Evolutionary conservation across 352 stramenopile species (phyloP).

Genomic region (Aphanomyces stellatus): DNA sequence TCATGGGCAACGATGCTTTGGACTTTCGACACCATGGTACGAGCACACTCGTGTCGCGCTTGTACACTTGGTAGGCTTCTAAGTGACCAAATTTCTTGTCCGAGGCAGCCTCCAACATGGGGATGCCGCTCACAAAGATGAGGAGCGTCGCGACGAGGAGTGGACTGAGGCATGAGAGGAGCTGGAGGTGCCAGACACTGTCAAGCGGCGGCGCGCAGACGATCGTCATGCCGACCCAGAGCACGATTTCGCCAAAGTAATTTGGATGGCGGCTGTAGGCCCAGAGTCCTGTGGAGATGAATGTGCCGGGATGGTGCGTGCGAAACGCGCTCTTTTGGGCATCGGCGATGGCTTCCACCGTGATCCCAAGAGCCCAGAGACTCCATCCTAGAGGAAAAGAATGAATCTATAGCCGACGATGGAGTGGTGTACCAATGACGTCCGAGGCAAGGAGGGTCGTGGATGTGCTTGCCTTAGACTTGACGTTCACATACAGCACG

Average conservation of each 20-base stretch:
- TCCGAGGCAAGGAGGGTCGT: constrained; percentile 20
- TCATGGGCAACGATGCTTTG: too few relatives aligned
- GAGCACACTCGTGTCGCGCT: constrained; percentile 59
- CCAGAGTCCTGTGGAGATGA: constrained; percentile 81
- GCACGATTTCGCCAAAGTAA: constrained; percentile 88
- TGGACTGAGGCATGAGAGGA: constrained; percentile 42
- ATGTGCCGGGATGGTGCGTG: constrained; percentile 40
- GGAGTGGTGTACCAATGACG: constrained; percentile 18
- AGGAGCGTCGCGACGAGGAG: constrained; percentile 66
- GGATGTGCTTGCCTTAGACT: too few relatives aligned
- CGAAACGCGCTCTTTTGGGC: constrained; percentile 79
- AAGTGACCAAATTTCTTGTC: constrained; percentile 60
- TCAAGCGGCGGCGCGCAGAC: neutral
- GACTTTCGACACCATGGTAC: too few relatives aligned
- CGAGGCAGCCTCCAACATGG: constrained; percentile 59
- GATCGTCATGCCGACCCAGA: constrained; percentile 69
- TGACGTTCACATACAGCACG: constrained; percentile 35
- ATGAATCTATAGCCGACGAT: constrained; percentile 32
- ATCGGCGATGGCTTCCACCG: constrained; percentile 65
- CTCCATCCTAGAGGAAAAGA: too few relatives aligned
- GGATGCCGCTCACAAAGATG: constrained; percentile 58
- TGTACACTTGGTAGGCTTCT: constrained; percentile 68
- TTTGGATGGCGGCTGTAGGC: constrained; percentile 88
- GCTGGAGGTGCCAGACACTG: too few relatives aligned
- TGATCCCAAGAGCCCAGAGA: constrained; percentile 64